Evolutionary conservation across 805 yeast genomes (phyloP), one percentile per base, ranked within the genome.

Genomic region (Candida montana): DNA sequence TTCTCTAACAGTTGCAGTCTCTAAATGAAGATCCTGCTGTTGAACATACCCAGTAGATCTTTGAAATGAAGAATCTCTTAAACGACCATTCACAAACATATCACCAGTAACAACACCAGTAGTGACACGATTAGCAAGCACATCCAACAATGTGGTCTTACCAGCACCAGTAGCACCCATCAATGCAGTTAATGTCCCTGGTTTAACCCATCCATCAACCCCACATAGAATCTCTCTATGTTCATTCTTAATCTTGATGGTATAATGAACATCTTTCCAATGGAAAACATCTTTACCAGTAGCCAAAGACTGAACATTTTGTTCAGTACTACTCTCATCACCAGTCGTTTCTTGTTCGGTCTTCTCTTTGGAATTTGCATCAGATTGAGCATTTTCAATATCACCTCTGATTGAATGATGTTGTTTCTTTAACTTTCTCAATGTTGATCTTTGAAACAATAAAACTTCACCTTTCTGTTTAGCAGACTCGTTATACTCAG

Each of bases 141-240:
- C 79, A 65, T 82, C 83, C 52, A 82, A 67, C 45, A 82, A 65
- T 7, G 89, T 82, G 17, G 90, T 83, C 57, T 82, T 82, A 70
- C 90, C 90, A 45, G 90, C 89, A 65, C 89, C 89, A 31, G 88
- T 79, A 15, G 82, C 80, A 52, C 88, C 86, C 83, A 79, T 78
- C 39, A 79, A 62, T 5, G 93, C 93, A 39, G 91, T 84, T 55
- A 84, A 65, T 35, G 88, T 82, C 49, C 90, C 90, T 9, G 90
- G 90, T 56, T 81, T 81, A 33, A 83, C 89, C 84, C 86, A 83
- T 36, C 91, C 93, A 56, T 81, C 86, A 42, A 84, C 85, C 46
- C 75, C 72, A 46, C 70, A 68, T 55, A 83, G 63, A 47, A 83
- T 74, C 46, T 79, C 69, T 55, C 88, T 69, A 21, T 76, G 69